Conservation (phyloP, 345 rosid genomes). For the Acer yangbiense region DNA sequence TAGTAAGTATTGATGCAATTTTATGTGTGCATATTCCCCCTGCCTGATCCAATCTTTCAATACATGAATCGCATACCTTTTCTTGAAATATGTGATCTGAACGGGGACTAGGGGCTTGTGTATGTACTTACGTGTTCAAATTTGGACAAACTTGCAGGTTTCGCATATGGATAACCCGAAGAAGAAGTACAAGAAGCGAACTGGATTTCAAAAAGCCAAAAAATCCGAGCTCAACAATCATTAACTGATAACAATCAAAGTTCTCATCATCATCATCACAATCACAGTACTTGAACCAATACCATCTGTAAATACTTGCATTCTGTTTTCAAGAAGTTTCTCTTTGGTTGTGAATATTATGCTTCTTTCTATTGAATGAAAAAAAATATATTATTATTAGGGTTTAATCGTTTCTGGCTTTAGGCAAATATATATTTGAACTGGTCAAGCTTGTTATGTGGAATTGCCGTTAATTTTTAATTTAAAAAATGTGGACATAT, state of each 20-base stretch:
- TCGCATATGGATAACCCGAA: conserved; percentile 55
- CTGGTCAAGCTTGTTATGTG: no score
- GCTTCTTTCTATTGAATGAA: background rate
- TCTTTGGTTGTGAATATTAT: background rate
- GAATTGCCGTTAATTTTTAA: no score
- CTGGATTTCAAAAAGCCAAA: conserved; percentile 6
- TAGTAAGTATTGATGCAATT: conserved; percentile 48
- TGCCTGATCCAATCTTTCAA: no score
- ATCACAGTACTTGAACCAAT: background rate
- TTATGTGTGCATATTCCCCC: background rate
- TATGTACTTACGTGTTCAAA: background rate
- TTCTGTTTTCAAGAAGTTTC: background rate
- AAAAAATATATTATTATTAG: background rate
- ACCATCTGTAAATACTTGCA: background rate
- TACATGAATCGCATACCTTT: background rate
- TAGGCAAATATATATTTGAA: background rate
- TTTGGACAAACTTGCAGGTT: conserved; percentile 38
- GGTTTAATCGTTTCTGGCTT: background rate
- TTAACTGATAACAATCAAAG: background rate
- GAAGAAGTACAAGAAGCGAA: conserved; percentile 47
- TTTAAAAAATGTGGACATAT: no score
- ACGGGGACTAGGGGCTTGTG: background rate
- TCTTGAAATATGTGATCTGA: background rate
- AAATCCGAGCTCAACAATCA: background rate
- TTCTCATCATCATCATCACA: background rate